Base-by-base conservation (phyloP, 768 basidiomycete genomes). In the Lactarius tabidus region DNA sequence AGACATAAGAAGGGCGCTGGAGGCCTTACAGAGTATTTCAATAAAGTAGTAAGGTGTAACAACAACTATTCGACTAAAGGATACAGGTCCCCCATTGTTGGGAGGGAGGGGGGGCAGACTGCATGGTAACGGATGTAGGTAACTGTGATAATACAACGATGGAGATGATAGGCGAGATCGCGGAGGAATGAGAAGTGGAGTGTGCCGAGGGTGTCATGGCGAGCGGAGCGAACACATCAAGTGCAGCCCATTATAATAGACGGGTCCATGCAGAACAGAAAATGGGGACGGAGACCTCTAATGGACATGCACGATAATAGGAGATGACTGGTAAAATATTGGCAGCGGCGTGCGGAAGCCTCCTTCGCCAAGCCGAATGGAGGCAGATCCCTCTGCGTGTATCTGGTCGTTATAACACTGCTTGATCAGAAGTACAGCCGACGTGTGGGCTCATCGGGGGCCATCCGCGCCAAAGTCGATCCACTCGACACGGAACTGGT, bases 401-500 rank as follows among this genome's bases (percentile, higher is more conserved):
- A 48, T 48, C 45, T 48, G 45, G 23, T 51, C 48, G 23, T 51
- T 14, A 51, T 26, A 23, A 12, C 48, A 9, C 15, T 3, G 48
- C 23, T 12, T 26, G 43, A 45, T 45, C 43, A n/a, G n/a, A 45
- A 45, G n/a, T n/a, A n/a, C n/a, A n/a, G n/a, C n/a, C n/a, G n/a
- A n/a, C n/a, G n/a, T n/a, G n/a, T 12, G 26, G 20, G 23, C 28
- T 65, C 38, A 61, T 35, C 8, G 33, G 6, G 55, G 15, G 23
- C 48, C 48, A 5, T 51, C 36, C 2, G 7, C 45, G 12, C 59
- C 52, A 45, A 66, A 67, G 55, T 67, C 60, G 15, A 67, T 68
- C 67, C 65, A 67, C 20, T 67, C 67, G 20, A 67, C 67, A 28
- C 61, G 67, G 57, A 68, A 68, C 38, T 61, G 66, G 33, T 59